phyloP scores from a whole-genome alignment of 202 grass and related monocot genomes.

The Hordeum pubiflorum region DNA sequence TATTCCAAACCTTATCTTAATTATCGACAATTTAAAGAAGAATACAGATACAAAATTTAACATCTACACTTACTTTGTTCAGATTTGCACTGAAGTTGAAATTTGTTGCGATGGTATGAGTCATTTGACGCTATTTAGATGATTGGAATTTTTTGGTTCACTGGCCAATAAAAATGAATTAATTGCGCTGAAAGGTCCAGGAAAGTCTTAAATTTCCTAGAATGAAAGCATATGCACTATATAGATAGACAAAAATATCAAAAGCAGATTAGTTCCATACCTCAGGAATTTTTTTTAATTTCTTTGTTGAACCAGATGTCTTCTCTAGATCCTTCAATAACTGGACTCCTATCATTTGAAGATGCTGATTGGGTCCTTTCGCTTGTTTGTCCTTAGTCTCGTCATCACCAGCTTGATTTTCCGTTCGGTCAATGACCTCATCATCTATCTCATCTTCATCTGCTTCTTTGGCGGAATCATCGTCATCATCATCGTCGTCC shows the following conservation, averaged over 20 bases:
- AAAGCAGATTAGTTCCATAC: conserved; percentile 26
- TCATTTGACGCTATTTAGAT: conserved; percentile 10
- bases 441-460: conserved; percentile 78
- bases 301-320: conserved; percentile 55
- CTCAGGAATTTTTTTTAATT: conserved; percentile 44
- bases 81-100: background rate
- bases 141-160: background rate
- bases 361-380: conserved; percentile 58
- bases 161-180: conserved; percentile 8
- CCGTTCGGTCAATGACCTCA: conserved; percentile 54
- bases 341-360: conserved; percentile 80
- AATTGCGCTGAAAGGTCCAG: background rate
- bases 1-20: conserved; percentile 6
- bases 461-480: conserved; percentile 47
- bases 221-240: background rate
- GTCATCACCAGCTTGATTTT: conserved; percentile 48
- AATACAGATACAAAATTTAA: background rate
- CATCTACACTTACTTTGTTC: background rate
- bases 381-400: conserved; percentile 61
- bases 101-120: conserved; percentile 1
- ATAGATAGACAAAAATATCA: background rate
- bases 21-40: background rate
- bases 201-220: background rate
- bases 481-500: conserved; percentile 23
- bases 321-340: conserved; percentile 83